These are phyloP conservation scores for Kurtzmaniella quercitrusa DNA, from an alignment of 1,139 yeast species.

Conservation along the genomic window DNA sequence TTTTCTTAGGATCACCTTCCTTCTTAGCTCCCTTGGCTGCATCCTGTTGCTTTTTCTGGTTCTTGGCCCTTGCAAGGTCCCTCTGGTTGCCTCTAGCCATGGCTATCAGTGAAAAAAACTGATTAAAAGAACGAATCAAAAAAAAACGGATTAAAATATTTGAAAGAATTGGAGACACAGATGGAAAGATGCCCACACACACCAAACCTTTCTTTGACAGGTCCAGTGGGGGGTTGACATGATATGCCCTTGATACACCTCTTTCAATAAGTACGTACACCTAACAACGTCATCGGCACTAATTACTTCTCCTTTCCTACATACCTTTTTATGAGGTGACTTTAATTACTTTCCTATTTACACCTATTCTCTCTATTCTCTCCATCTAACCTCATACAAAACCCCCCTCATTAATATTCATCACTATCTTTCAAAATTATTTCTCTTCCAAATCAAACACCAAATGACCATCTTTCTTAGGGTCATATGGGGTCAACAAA, in stretches of 20 bases:
- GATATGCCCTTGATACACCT: too few species aligned
- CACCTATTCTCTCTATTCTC: background rate
- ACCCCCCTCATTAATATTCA: too few species aligned
- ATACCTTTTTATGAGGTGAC: too few species aligned
- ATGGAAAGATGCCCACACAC: too few species aligned
- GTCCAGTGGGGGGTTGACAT: background rate
- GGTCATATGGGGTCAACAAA: slow-evolving; percentile 67
- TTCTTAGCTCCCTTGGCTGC: slow-evolving; percentile 59
- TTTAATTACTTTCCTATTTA: background rate
- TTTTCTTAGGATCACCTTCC: slow-evolving; percentile 76
- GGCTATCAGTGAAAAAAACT: slow-evolving; percentile 6
- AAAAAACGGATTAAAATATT: too few species aligned
- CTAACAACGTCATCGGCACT: too few species aligned
- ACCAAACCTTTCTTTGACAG: background rate
- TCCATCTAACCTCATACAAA: too few species aligned
- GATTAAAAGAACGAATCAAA: background rate
- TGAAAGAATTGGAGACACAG: too few species aligned
- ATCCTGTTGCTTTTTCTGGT: slow-evolving; percentile 71
- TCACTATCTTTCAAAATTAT: too few species aligned
- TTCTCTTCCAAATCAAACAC: slow-evolving; percentile 65
- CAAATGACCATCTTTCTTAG: slow-evolving; percentile 52
- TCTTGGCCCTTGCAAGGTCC: slow-evolving; percentile 88
- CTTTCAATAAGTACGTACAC: too few species aligned
- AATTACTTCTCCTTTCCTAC: too few species aligned
- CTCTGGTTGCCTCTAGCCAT: slow-evolving; percentile 98